phyloP scores from a whole-genome alignment of 768 basidiomycete genomes.

The Hemileccinum rubropunctum region DNA sequence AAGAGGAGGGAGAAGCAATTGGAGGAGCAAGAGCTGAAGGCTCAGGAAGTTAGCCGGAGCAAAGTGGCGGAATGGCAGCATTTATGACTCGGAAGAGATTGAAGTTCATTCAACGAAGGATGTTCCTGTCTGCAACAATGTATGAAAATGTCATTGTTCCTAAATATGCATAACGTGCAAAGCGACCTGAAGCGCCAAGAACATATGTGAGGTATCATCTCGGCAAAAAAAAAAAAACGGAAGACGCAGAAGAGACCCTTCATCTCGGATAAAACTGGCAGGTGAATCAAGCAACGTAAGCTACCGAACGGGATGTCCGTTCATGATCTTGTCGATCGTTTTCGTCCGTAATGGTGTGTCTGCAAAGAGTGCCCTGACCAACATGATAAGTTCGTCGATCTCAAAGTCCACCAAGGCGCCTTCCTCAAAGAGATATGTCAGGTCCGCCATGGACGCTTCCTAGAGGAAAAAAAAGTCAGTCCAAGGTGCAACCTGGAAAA shows the following conservation, averaged over 20 bases:
- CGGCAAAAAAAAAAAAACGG: not conserved
- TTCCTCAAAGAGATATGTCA: constrained; percentile 88
- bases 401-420: constrained; percentile 90
- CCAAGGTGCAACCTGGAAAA: not conserved
- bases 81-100: too few relatives aligned
- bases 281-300: not conserved
- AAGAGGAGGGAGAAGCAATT: too few relatives aligned
- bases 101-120: too few relatives aligned
- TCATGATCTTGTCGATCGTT: constrained; percentile 72
- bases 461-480: constrained; percentile 30
- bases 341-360: constrained; percentile 79
- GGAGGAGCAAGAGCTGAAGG: too few relatives aligned
- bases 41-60: too few relatives aligned
- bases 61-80: too few relatives aligned
- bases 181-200: not conserved
- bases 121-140: too few relatives aligned
- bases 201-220: not conserved
- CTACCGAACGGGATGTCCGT: constrained; percentile 49
- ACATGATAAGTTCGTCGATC: constrained; percentile 72
- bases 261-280: too few relatives aligned
- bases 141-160: not conserved
- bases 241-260: constrained; percentile 3
- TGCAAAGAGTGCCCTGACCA: constrained; percentile 87
- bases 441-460: constrained; percentile 92
- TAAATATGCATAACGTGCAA: constrained; percentile 17